Percentiles rank a stretch among this genome's conserved stretches.
Evolutionary conservation across 2,329 filamentous ascomycete species (phyloP).

Genomic region (Balansia obtecta): DNA sequence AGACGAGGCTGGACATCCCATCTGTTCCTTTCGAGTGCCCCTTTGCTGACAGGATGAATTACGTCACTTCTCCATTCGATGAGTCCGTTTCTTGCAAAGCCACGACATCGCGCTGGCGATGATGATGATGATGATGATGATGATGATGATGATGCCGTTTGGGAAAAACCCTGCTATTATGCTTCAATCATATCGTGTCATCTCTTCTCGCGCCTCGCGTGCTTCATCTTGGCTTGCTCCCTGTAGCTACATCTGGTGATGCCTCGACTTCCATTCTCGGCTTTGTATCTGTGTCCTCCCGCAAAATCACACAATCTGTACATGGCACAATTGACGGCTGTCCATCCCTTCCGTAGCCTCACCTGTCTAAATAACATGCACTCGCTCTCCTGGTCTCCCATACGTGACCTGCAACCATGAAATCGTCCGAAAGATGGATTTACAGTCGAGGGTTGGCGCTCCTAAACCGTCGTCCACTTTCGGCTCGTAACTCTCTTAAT

Average conservation of each 20-base stretch:
- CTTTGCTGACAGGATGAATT: not conserved
- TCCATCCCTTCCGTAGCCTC: conserved; percentile 15
- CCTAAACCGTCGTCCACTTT: conserved; percentile 29
- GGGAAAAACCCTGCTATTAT: too few species aligned
- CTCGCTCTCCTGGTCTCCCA: conserved; percentile 18
- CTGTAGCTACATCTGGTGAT: conserved; percentile 22
- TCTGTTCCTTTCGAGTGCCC: not conserved
- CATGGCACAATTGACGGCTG: conserved; percentile 15
- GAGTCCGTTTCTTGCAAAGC: not conserved
- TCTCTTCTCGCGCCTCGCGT: not conserved
- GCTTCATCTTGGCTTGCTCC: not conserved
- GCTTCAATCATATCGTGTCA: not conserved
- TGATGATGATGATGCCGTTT: too few species aligned
- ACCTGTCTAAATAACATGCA: conserved; percentile 22
- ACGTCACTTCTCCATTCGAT: not conserved
- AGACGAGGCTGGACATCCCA: too few species aligned
- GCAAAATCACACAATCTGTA: conserved; percentile 20
- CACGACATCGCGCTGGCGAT: too few species aligned
- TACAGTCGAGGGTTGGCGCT: conserved; percentile 27
- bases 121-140: too few species aligned
- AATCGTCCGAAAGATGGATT: conserved; percentile 31
- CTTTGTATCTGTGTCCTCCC: conserved; percentile 11
- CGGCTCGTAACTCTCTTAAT: conserved; percentile 28
- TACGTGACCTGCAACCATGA: not conserved
- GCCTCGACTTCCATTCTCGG: conserved; percentile 21